Base-by-base conservation (phyloP, 192 early-diverging fungal genomes). In the Gryganskiella cystojenkinii region DNA sequence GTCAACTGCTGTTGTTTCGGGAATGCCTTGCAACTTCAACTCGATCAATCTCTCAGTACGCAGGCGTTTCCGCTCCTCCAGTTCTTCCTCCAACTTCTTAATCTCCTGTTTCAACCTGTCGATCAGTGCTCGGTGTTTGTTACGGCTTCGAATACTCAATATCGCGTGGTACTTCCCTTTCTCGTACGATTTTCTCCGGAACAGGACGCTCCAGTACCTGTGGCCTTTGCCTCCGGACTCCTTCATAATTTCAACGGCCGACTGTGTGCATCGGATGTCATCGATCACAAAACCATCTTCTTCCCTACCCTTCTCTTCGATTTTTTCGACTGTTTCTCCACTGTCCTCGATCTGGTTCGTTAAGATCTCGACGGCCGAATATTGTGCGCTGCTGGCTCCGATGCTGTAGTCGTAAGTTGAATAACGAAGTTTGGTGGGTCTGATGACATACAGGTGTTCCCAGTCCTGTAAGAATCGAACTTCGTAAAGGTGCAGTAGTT, bases 401-500 rank as follows among this genome's bases (percentile, higher is more conserved):
- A 42, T 57, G 19, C 4, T 57, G 56, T 40, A 24, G 35, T 57
- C 56, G n/a, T 1, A 57, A 2, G 56, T 57, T n/a, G 56, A 57
- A 57, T 57, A 57, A n/a, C 40, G 56, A 42, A 57, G 56, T 13
- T 40, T 1, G 4, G 56, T 57, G 35, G 0, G 56, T 37, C 40
- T 57, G 56, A 40, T 57, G 34, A 57, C 20, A n/a, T 40, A 37
- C 35, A 57, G 22, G 35, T 40, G 56, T 31, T 57, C 35, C 56
- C 56, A 57, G 33, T 57, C 56, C 56, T 57, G 56, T 22, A 4
- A 25, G 13, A 57, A 57, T 57, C 56, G 27, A 14, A 42, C 56
- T 57, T 57, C 56, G 7, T 57, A 57, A 35, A 57, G 56, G 56
- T 57, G 56, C 37, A 57, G n/a, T 19, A 57, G 56, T n/a, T 57